Evolutionary conservation across 805 yeast genomes (phyloP).

Genomic region (Priceomyces melissophilus): DNA sequence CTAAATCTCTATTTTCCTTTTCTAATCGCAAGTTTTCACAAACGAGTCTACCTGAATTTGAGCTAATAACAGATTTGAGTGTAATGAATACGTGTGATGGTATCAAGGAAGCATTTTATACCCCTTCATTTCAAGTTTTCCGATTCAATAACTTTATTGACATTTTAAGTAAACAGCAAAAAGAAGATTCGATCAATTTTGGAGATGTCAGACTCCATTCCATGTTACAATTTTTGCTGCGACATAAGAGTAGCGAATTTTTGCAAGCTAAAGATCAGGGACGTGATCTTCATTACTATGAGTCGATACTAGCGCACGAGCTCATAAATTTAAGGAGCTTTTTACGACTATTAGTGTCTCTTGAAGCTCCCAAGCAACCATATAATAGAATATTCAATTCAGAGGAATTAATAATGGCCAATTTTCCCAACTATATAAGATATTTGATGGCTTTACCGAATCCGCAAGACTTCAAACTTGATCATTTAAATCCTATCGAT

Average conservation of each 20-base stretch:
- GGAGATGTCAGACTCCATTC: slow-evolving; percentile 32
- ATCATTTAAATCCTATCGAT: slow-evolving; percentile 18
- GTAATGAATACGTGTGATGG: slow-evolving; percentile 23
- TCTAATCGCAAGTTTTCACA: not conserved
- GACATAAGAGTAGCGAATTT: slow-evolving; percentile 14
- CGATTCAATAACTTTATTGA: slow-evolving; percentile 32
- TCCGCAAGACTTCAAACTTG: slow-evolving; percentile 8
- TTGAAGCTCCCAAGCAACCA: slow-evolving; percentile 8
- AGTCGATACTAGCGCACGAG: slow-evolving; percentile 29
- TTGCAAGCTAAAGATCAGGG: slow-evolving; percentile 7
- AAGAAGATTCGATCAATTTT: slow-evolving; percentile 36
- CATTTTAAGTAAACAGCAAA: slow-evolving; percentile 26
- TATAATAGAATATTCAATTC: slow-evolving; percentile 10
- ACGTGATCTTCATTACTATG: slow-evolving; percentile 23
- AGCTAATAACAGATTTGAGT: slow-evolving; percentile 19
- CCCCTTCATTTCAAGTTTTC: slow-evolving; percentile 28
- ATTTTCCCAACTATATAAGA: slow-evolving; percentile 35
- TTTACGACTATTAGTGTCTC: slow-evolving; percentile 22
- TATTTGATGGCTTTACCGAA: slow-evolving; percentile 31
- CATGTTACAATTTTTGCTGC: slow-evolving; percentile 23
- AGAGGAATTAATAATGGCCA: slow-evolving; percentile 39
- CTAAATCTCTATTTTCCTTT: not conserved
- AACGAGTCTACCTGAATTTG: slow-evolving; percentile 13
- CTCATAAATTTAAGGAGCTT: slow-evolving; percentile 24
- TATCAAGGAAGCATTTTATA: slow-evolving; percentile 17